Conservation (phyloP, 2,329 filamentous ascomycete species). For the Dendrostoma leiphaemia region DNA sequence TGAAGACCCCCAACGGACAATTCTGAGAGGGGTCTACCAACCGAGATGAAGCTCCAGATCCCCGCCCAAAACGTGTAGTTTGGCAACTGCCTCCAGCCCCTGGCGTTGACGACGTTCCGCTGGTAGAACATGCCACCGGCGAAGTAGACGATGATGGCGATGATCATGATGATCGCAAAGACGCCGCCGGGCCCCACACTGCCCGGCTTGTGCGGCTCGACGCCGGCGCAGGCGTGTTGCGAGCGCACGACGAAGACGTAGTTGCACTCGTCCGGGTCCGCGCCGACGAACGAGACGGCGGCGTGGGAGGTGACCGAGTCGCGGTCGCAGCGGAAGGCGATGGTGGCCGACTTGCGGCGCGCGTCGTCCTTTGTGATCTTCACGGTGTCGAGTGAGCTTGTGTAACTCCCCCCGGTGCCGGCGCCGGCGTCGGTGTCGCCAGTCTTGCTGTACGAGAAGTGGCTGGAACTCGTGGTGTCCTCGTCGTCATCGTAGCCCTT, state of each 20-base stretch:
- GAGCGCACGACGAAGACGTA: constrained; percentile 96
- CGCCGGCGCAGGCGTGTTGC: constrained; percentile 70
- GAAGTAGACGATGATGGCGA: constrained; percentile 82
- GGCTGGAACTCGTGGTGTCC: constrained; percentile 30
- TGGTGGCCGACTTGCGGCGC: constrained; percentile 74
- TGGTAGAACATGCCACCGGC: constrained; percentile 95
- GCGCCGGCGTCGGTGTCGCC: constrained; percentile 5
- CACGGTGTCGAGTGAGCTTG: constrained; percentile 21
- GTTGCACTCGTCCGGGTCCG: constrained; percentile 82
- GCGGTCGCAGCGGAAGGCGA: constrained; percentile 90
- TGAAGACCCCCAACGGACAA: too few species aligned
- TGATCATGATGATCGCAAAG: constrained; percentile 80
- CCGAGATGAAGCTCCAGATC: constrained; percentile 79
- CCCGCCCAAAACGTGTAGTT: constrained; percentile 93
- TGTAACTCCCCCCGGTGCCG: constrained; percentile 6
- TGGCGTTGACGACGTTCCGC: constrained; percentile 87
- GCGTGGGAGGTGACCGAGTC: constrained; percentile 70
- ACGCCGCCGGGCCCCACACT: constrained; percentile 70
- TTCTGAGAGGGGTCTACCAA: constrained; percentile 40
- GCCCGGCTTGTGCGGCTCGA: constrained; percentile 70
- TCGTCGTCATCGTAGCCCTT: constrained; percentile 28
- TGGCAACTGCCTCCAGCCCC: constrained; percentile 92
- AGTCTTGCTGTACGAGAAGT: constrained; percentile 21
- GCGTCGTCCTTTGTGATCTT: constrained; percentile 30
- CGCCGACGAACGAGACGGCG: constrained; percentile 77